phyloP scores from a whole-genome alignment of 192 early-diverging fungal genomes.

The Entomortierella chlamydospora region DNA sequence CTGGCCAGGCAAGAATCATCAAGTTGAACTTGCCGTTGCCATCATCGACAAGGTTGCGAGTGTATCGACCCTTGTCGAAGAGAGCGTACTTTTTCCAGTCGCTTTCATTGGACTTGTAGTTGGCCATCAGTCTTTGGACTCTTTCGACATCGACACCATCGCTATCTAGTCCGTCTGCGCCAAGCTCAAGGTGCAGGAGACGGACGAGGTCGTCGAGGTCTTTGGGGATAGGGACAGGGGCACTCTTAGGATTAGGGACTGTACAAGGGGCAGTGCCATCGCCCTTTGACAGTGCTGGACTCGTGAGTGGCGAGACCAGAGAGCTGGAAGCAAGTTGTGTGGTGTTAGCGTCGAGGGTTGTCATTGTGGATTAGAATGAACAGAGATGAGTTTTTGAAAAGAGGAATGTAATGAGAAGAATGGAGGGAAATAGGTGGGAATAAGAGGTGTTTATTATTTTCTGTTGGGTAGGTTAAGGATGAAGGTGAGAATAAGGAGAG shows the following conservation, averaged over 20 bases:
- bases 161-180: slow-evolving; percentile 64
- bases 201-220: slow-evolving; percentile 63
- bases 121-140: slow-evolving; percentile 74
- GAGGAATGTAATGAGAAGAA: slow-evolving; percentile 1
- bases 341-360: neutral
- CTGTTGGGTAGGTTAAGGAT: neutral
- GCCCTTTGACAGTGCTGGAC: slow-evolving; percentile 12
- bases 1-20: slow-evolving; percentile 92
- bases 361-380: slow-evolving; percentile 2
- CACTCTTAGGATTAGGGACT: neutral
- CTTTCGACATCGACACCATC: slow-evolving; percentile 67
- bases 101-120: slow-evolving; percentile 70
- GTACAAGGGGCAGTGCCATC: neutral
- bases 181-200: slow-evolving; percentile 66
- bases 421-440: neutral
- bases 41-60: slow-evolving; percentile 90
- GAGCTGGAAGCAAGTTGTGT: neutral
- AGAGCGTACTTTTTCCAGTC: slow-evolving; percentile 85
- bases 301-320: slow-evolving; percentile 6
- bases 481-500: neutral
- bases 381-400: neutral
- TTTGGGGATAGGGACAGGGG: slow-evolving; percentile 47
- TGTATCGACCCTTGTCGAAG: slow-evolving; percentile 83
- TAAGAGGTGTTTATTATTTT: neutral
- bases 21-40: slow-evolving; percentile 96